Evolutionary conservation across 73 alveolate species (phyloP), one percentile per base, ranked within the genome.

Genomic region (Breviolum minutum): DNA sequence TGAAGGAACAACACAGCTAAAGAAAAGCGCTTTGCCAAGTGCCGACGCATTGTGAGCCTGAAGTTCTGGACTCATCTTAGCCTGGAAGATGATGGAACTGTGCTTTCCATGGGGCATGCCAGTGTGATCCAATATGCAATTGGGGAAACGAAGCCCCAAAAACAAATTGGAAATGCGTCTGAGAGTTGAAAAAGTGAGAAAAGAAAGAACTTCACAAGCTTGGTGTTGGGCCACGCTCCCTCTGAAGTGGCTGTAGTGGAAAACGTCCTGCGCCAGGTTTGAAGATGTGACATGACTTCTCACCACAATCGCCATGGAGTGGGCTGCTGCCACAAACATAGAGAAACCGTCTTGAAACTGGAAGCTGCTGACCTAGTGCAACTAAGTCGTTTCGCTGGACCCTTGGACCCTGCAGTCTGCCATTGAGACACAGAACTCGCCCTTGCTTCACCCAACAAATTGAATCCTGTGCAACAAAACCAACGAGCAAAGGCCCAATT

Each of bases 1-100:
- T 14, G 96, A 62, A 77, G 96, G 96, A 22, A 90, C 76, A 61
- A 71, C 88, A 26, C 96, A 90, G 29, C 96, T 90, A 20, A 30
- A 90, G 87, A 90, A 90, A 22, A 90, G 68, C 24, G 96, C 96
- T 48, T 61, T 48, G 64, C 96, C 96, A 26, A 90, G 96, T 7
- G 96, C 96, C 22, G 96, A 90, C 19, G 96, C 96, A 27, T 90
- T 90, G 87, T 90, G 96, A n/a, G 80, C 96, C 16, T 74, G 96
- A 24, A 90, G 87, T 32, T 90, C 96, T 61, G 73, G 87, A 48
- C 82, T 90, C 96, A 90, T 90, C 87, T 90, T 60, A n/a, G 87
- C 96, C 96, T 90, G 19, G 22, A 17, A 8, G 30, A 13, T 40
- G 54, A 3, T 40, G 54, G 54, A 40, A 3, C 86, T 40, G 54